These are phyloP conservation scores for Aspergillus tamarii DNA, from an alignment of 2,329 filamentous ascomycete genomes.

Conservation along the genomic window DNA sequence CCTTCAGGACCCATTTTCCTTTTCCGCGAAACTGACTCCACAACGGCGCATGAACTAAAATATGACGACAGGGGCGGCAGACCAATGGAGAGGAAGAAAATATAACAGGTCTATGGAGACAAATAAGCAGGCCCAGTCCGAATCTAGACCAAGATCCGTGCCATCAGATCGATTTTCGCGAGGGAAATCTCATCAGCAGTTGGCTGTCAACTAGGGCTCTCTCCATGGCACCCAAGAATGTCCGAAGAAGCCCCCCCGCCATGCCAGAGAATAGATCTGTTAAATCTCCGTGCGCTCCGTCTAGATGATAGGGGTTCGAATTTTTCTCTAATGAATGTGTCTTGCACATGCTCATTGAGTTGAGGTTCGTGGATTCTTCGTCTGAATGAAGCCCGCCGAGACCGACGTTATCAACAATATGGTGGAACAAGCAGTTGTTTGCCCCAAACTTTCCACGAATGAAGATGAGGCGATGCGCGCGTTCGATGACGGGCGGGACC, in stretches of 20 bases:
- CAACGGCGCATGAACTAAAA: not conserved
- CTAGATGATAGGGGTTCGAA: not conserved
- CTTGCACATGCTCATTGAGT: not conserved
- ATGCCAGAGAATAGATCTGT: not conserved
- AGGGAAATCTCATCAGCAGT: not conserved
- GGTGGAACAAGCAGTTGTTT: not conserved
- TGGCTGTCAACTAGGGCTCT: not conserved
- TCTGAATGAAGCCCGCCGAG: not conserved
- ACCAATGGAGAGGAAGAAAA: not conserved
- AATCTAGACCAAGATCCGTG: not conserved
- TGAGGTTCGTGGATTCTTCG: not conserved
- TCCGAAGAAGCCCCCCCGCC: not conserved
- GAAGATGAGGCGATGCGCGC: slow-evolving; percentile 1
- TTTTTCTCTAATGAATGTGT: not conserved
- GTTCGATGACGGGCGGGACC: not conserved
- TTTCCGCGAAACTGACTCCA: not conserved
- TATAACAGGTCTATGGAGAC: not conserved
- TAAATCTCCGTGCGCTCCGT: not conserved
- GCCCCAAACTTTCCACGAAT: not conserved
- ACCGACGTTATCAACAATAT: not conserved
- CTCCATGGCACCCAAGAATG: not conserved
- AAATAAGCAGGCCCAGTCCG: not conserved
- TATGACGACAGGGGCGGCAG: not conserved
- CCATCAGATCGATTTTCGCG: not conserved
- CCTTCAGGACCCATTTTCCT: not conserved